phyloP scores from a whole-genome alignment of 805 yeast genomes.

The Torulaspora maleeae region DNA sequence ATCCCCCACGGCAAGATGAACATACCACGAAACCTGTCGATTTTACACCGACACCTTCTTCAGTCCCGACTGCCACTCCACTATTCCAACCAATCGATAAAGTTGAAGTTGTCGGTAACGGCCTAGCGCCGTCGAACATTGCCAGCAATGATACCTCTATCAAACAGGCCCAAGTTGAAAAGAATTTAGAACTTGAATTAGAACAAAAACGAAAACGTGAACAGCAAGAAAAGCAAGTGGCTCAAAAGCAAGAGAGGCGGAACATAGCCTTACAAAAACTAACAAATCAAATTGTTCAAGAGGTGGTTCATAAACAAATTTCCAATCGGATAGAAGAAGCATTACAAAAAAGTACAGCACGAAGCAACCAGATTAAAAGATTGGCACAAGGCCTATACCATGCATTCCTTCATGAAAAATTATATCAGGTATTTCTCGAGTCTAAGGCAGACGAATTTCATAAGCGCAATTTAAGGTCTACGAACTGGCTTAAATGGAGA shows the following conservation, averaged over 20 bases:
- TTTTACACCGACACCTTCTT: too few relatives aligned
- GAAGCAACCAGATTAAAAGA: slow-evolving; percentile 28
- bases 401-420: slow-evolving; percentile 59
- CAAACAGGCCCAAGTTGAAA: not conserved
- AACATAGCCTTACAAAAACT: slow-evolving; percentile 18
- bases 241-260: slow-evolving; percentile 20
- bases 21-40: too few relatives aligned
- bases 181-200: not conserved
- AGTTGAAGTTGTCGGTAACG: too few relatives aligned
- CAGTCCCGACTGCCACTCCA: too few relatives aligned
- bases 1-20: too few relatives aligned
- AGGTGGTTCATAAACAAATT: slow-evolving; percentile 8
- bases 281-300: slow-evolving; percentile 7
- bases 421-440: slow-evolving; percentile 42
- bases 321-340: not conserved
- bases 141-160: not conserved
- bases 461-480: slow-evolving; percentile 32
- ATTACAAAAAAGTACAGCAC: slow-evolving; percentile 2
- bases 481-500: slow-evolving; percentile 35
- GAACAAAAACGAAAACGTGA: slow-evolving; percentile 8
- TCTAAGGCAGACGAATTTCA: slow-evolving; percentile 44
- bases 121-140: too few relatives aligned
- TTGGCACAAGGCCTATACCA: slow-evolving; percentile 50
- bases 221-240: slow-evolving; percentile 14
- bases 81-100: too few relatives aligned